These are phyloP conservation scores for Microbotryum intermedium DNA, from an alignment of 1,284 basidiomycete genomes.

Conservation along the genomic window DNA sequence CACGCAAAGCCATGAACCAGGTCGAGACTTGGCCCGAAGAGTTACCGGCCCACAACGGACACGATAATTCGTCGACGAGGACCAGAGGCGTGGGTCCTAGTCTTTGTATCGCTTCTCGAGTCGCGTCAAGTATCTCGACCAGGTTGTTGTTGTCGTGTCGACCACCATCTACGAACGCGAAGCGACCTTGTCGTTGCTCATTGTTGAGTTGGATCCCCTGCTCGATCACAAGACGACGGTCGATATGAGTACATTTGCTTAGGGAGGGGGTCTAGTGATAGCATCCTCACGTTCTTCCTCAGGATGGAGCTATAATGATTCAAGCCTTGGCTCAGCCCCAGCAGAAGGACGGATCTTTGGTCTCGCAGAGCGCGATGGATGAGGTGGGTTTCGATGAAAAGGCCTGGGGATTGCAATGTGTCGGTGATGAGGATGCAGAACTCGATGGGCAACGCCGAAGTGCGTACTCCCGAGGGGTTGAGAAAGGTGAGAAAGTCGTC, in stretches of 20 bases:
- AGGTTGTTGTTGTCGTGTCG: neutral
- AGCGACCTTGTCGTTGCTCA: slow-evolving; percentile 14
- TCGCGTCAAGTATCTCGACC: neutral
- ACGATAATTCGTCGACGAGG: slow-evolving; percentile 19
- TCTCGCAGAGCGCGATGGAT: slow-evolving; percentile 10
- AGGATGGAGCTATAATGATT: slow-evolving; percentile 21
- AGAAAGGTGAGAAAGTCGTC: slow-evolving; percentile 1
- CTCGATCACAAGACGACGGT: no score
- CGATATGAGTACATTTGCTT: neutral
- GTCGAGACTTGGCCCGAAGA: neutral
- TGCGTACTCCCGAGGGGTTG: neutral
- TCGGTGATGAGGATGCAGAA: slow-evolving; percentile 17
- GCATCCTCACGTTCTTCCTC: slow-evolving; percentile 13
- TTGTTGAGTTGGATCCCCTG: slow-evolving; percentile 21
- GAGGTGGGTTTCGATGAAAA: slow-evolving; percentile 18
- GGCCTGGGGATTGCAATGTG: slow-evolving; percentile 20
- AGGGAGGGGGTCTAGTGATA: neutral
- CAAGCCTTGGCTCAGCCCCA: slow-evolving; percentile 16
- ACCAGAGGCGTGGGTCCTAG: slow-evolving; percentile 1
- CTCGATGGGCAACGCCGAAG: slow-evolving; percentile 26
- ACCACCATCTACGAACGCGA: slow-evolving; percentile 14
- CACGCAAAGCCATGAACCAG: slow-evolving; percentile 1
- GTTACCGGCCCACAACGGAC: slow-evolving; percentile 13
- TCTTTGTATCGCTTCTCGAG: neutral
- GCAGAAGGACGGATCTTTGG: slow-evolving; percentile 3